A percentile compares a stretch with the other conserved stretches of the same genome.
phyloP scores from a whole-genome alignment of 371 early-diverging fungal genomes.

The Syncephalastrum monosporum region DNA sequence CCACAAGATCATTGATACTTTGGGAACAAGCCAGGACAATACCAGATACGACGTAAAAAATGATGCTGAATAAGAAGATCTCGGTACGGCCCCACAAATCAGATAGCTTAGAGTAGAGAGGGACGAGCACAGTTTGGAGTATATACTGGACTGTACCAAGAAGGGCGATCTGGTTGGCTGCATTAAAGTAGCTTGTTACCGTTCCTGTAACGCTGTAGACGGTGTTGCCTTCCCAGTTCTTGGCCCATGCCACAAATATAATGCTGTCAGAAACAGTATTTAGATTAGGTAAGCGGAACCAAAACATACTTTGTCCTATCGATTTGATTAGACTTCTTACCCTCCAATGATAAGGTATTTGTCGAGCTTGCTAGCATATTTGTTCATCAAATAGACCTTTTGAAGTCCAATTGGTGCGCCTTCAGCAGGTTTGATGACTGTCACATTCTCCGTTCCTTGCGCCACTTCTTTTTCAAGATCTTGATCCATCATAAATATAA shows the following conservation, averaged over 20 bases:
- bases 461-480: too few relatives aligned
- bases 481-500: too few relatives aligned
- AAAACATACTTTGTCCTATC: neutral
- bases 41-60: slow-evolving; percentile 39
- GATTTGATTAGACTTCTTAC: neutral
- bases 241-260: slow-evolving; percentile 27
- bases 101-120: slow-evolving; percentile 47
- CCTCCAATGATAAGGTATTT: slow-evolving; percentile 13
- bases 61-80: slow-evolving; percentile 32
- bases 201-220: slow-evolving; percentile 12
- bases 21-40: slow-evolving; percentile 33
- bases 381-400: slow-evolving; percentile 16
- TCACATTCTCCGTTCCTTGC: neutral
- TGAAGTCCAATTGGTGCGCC: slow-evolving; percentile 10
- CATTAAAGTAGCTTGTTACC: slow-evolving; percentile 23
- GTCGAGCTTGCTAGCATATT: slow-evolving; percentile 9
- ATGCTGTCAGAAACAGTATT: slow-evolving; percentile 9
- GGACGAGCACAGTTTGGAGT: slow-evolving; percentile 41
- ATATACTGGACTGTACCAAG: slow-evolving; percentile 38
- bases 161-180: slow-evolving; percentile 22
- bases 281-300: neutral
- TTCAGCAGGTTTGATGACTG: slow-evolving; percentile 5
- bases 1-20: slow-evolving; percentile 29
- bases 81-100: slow-evolving; percentile 44
- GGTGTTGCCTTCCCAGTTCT: slow-evolving; percentile 29